Base-by-base conservation (phyloP, 352 stramenopile genomes). In the Phytophthora kernoviae region DNA sequence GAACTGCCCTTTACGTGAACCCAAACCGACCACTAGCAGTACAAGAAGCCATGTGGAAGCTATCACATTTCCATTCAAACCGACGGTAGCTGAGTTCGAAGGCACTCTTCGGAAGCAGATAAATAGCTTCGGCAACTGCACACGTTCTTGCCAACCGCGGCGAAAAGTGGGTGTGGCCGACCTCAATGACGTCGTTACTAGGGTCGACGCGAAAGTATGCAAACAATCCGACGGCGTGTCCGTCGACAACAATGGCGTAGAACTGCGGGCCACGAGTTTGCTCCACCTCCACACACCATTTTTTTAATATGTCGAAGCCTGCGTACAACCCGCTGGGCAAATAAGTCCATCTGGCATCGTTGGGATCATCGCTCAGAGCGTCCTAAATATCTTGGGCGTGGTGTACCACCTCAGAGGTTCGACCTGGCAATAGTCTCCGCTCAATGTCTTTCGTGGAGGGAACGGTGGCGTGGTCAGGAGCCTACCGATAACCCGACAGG, bases 1-100 rank as follows among this genome's bases (percentile, higher is more conserved):
- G 26, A 68, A 68, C 12, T 34, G 15, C 59, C 59, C 20, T 68
- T 52, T 49, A 62, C 11, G 52, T 68, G n/a, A 68, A 68, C 2
- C 52, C 59, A 33, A 56, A 33, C 0, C 60, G 32, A 30, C 39
- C n/a, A 12, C 53, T 53, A 39, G 60, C 53, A 34, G 14, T 15
- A 2, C 52, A n/a, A 12, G 59, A 68, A 1, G 36, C 17, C 34
- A 45, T 15, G 26, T 68, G 56, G 44, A 21, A 34, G n/a, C 51
- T 57, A 33, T 57, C 58, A 8, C 53, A 68, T n/a, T 58, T 68
- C 45, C 53, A 68, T 17, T 57, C 48, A 14, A 49, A 64, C 9
- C 60, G 47, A 12, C 60, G 37, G 12, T 68, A 68, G 14, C 60
- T 46, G 6, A 68, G 41, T 15, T 49, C 9, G 14, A 68, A 64